These are phyloP conservation scores for Pseudogymnoascus sp. DNA, from an alignment of 2,329 filamentous ascomycete species.

Conservation along the genomic window DNA sequence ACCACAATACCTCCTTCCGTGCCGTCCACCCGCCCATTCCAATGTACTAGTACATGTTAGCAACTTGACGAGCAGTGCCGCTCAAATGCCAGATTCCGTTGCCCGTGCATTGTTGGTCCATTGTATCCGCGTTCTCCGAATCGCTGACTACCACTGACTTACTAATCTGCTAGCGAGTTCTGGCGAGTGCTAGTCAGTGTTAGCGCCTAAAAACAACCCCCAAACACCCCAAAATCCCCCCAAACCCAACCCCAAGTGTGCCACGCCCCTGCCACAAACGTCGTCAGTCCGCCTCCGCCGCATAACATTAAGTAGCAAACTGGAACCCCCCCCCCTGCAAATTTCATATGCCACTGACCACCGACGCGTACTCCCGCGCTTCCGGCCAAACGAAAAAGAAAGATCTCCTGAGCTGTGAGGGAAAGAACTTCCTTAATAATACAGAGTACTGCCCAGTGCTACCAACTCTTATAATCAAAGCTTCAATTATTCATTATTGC, in stretches of 20 bases:
- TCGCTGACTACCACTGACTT: neutral
- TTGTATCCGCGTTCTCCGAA: neutral
- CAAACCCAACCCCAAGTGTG: neutral
- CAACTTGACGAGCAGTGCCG: neutral
- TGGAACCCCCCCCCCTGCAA: neutral
- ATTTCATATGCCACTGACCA: neutral
- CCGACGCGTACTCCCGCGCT: neutral
- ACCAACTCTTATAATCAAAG: neutral
- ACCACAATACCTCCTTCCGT: neutral
- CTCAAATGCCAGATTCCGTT: neutral
- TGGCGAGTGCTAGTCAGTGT: neutral
- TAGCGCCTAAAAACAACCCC: neutral
- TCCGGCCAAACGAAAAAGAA: slow-evolving; percentile 3
- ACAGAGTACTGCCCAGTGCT: neutral
- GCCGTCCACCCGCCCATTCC: neutral
- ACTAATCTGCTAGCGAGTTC: too few relatives aligned
- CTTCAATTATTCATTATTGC: neutral
- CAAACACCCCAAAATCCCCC: neutral
- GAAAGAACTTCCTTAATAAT: neutral
- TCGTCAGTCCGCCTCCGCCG: neutral
- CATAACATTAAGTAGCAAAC: neutral
- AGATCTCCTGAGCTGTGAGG: neutral
- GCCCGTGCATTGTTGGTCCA: neutral
- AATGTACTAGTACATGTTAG: neutral
- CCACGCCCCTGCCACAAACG: neutral